phyloP scores from a whole-genome alignment of 805 yeast genomes.

The Kodamaea restingae region DNA sequence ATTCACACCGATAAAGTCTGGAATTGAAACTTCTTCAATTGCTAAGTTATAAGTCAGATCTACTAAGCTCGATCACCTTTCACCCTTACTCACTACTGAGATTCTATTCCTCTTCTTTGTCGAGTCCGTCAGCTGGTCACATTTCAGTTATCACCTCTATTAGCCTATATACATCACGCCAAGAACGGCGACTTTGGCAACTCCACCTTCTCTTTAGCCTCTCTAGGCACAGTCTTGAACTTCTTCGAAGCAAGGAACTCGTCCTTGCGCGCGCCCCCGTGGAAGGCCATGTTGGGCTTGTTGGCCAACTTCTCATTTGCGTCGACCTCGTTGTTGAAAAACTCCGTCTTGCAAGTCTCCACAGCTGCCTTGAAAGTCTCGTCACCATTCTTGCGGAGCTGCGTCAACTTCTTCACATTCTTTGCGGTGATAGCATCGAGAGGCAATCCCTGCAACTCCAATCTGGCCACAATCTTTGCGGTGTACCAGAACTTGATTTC shows the following conservation, averaged over 20 bases:
- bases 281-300: constrained; percentile 27
- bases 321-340: constrained; percentile 33
- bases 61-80: too few relatives aligned
- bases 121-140: too few relatives aligned
- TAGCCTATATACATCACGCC: constrained; percentile 1
- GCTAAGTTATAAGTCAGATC: too few relatives aligned
- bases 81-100: too few relatives aligned
- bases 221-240: constrained; percentile 29
- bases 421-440: constrained; percentile 47
- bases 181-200: constrained; percentile 21
- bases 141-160: too few relatives aligned
- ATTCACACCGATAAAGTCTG: too few relatives aligned
- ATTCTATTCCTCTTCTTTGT: too few relatives aligned
- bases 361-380: constrained; percentile 57
- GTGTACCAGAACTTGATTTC: constrained; percentile 73
- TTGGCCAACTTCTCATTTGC: constrained; percentile 29
- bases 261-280: constrained; percentile 23
- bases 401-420: constrained; percentile 51
- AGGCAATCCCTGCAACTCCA: constrained; percentile 57
- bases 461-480: constrained; percentile 83
- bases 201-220: constrained; percentile 12
- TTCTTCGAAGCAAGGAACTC: constrained; percentile 30
- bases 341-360: constrained; percentile 40
- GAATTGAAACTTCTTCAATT: too few relatives aligned
- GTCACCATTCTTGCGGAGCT: constrained; percentile 47